Evolutionary conservation across 495 filamentous ascomycete genomes (phyloP), one percentile per base, ranked within the genome.

Genomic region (Neurospora sp.): DNA sequence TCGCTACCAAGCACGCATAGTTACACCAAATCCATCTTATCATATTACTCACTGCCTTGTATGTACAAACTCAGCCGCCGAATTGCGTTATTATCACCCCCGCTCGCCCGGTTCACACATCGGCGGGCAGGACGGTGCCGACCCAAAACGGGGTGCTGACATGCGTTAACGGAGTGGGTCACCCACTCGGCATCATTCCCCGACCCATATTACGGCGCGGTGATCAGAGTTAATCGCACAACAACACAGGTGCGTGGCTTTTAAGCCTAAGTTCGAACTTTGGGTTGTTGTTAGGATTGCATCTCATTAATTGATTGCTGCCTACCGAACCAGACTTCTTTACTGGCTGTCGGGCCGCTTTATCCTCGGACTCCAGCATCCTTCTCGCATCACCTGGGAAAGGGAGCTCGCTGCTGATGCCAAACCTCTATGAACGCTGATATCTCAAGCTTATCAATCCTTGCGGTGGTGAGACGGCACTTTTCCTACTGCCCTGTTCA

Each of bases 401-500:
- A 65, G 53, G 6, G 27, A 16, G 27, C 27, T 18, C 53, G 53
- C 27, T 65, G 6, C 1, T 16, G 12, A 35, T 35, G 27, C 9
- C 3, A 65, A 61, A 61, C 27, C 22, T 16, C 16, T 35, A 14
- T 1, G 53, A 5, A 35, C 1, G 14, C 53, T 18, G 1, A 4
- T 35, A 35, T 27, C 27, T 65, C 3, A 0, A 65, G 0, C 14
- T 65, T 4, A 31, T 65, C 27, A 65, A 65, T 65, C 53, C 53
- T 65, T 65, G 5, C 53, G 53, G 14, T 65, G 53, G 53, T 65
- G 53, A 37, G 53, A 65, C 18, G 53, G 53, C 3, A 65, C 53
- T 18, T 79, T 79, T 41, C 83, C 87, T 73, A 87, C 91, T 12
- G 95, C 95, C 68, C 89, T 86, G 75, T 85, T 90, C 89, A 97